phyloP scores from a whole-genome alignment of 257 asterid species.

The Lavandula angustifolia region DNA sequence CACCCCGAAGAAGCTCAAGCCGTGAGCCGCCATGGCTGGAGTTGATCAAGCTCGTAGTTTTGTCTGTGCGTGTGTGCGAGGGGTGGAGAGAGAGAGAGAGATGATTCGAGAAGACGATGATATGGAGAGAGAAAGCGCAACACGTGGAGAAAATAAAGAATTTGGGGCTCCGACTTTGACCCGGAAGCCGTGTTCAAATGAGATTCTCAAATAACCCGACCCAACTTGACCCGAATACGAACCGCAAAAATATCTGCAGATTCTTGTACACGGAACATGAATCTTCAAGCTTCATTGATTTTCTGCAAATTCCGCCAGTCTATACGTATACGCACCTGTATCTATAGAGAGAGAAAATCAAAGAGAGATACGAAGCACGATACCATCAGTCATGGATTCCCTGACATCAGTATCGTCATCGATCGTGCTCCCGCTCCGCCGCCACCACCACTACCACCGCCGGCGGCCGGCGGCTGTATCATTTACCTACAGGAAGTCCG shows the following conservation, averaged over 20 bases:
- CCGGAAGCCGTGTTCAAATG: constrained; percentile 35
- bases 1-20: constrained; percentile 70
- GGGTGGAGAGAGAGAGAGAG: constrained; percentile 5
- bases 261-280: constrained; percentile 20
- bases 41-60: background rate
- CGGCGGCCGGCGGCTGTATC: constrained; percentile 42
- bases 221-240: constrained; percentile 29
- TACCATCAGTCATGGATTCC: constrained; percentile 53
- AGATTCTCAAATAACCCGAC: background rate
- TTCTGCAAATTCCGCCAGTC: constrained; percentile 26
- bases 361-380: background rate
- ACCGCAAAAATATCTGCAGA: constrained; percentile 42
- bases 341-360: background rate
- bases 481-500: constrained; percentile 24
- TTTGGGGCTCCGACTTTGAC: constrained; percentile 39
- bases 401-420: constrained; percentile 61
- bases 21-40: constrained; percentile 42
- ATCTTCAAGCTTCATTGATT: constrained; percentile 22
- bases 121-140: background rate
- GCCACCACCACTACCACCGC: constrained; percentile 45
- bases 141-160: constrained; percentile 23
- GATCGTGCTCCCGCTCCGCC: constrained; percentile 49
- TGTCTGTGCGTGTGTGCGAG: background rate
- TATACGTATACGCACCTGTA: constrained; percentile 16
- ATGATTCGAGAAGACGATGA: background rate